Evolutionary conservation across 2,329 filamentous ascomycete genomes (phyloP), one percentile per base, ranked within the genome.

Genomic region (Ceratocystiopsis sp.): DNA sequence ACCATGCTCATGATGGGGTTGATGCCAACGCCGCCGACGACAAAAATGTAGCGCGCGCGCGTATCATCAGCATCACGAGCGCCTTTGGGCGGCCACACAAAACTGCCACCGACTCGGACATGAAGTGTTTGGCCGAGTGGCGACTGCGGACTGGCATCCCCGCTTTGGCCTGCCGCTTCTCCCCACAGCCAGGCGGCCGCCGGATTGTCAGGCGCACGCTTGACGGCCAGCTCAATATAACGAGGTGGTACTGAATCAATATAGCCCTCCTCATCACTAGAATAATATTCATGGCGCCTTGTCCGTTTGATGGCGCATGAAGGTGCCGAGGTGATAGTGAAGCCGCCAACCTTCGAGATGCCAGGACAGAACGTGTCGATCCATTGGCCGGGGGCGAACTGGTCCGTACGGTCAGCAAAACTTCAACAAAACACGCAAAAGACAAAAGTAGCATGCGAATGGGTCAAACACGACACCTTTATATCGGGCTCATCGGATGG

Each of bases 361-460:
- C 64, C 66, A 2, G 86, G 84, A 42, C 85, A 71, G 57, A 81
- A 79, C 8, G 85, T 78, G 57, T 94, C 86, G 44, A 94, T 69
- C 84, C 85, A 94, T 66, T 93, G 86, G 43, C 86, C 86, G 6
- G 86, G 75, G 7, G 77, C 67, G 60, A 91, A 93, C 69, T 82
- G 58, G 37, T 12, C 61, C 55, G 19, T 21, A 21, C 19, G 4
- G 46, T 54, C 48, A 45, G 57, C 36, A 25, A 42, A 54, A 43
- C n/a, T n/a, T n/a, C n/a, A n/a, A n/a, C n/a, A n/a, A n/a, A n/a
- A n/a, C n/a, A n/a, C n/a, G n/a, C n/a, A n/a, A n/a, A n/a, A 52
- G 50, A 21, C 36, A 37, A 42, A 29, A 29, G 25, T 16, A 12
- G 18, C 37, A n/a, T 3, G 16, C 10, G 5, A 11, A 18, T 21